Percentiles rank a stretch among this genome's conserved stretches.
phyloP scores from a whole-genome alignment of 306 rosid species.

The Acmispon strigosus region DNA sequence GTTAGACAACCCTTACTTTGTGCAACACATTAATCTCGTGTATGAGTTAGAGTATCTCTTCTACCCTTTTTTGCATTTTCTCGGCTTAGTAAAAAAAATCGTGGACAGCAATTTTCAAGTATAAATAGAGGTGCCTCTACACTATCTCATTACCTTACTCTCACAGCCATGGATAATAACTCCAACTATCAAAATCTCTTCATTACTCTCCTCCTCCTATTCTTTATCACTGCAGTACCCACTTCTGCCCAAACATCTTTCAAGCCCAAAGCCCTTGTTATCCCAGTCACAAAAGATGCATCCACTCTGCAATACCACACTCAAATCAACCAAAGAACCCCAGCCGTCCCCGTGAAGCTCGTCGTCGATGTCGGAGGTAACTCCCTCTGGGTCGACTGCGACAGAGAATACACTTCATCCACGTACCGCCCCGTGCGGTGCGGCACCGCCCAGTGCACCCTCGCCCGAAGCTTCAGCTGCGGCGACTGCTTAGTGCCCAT shows the following conservation, averaged over 20 bases:
- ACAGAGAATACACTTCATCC: conserved; percentile 33
- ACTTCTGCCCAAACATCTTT: conserved; percentile 33
- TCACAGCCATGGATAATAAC: too few relatives aligned
- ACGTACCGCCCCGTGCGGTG: conserved; percentile 52
- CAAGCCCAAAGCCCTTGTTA: conserved; percentile 42
- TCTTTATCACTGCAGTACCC: background rate
- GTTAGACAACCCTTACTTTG: too few relatives aligned
- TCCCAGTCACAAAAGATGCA: conserved; percentile 30
- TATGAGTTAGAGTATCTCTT: too few relatives aligned
- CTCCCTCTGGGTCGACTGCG: conserved; percentile 48
- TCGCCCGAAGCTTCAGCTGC: conserved; percentile 35
- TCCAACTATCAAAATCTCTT: background rate
- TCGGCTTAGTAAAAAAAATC: too few relatives aligned
- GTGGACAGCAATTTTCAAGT: too few relatives aligned
- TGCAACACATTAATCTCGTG: too few relatives aligned
- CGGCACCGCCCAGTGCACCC: conserved; percentile 47
- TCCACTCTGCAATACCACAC: conserved; percentile 43
- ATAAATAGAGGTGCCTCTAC: too few relatives aligned
- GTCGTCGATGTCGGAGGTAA: conserved; percentile 58
- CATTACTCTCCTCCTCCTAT: background rate
- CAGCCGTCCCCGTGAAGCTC: conserved; percentile 30
- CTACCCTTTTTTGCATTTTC: too few relatives aligned
- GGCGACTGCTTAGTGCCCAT: conserved; percentile 47
- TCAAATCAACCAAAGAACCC: conserved; percentile 42
- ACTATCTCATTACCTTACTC: too few relatives aligned